phyloP scores from a whole-genome alignment of 352 stramenopile species.

The Phytophthora colocasiae region DNA sequence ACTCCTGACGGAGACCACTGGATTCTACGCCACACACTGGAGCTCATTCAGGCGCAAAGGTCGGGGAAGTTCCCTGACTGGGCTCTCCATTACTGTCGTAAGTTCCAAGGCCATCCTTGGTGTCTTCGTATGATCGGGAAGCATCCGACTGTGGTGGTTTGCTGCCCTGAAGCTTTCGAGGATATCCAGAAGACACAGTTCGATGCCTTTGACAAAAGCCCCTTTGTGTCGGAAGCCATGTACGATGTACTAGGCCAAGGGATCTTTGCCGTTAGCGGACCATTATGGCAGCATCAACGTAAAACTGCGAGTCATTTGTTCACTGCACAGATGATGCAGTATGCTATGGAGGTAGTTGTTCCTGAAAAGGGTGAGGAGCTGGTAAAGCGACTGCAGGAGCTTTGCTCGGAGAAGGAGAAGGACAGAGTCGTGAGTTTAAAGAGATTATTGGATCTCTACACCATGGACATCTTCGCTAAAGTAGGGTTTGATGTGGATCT shows the following conservation, averaged over 20 bases:
- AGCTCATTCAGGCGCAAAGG: constrained; percentile 51
- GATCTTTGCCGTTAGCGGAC: constrained; percentile 79
- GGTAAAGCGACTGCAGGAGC: constrained; percentile 37
- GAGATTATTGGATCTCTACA: constrained; percentile 58
- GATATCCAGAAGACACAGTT: constrained; percentile 77
- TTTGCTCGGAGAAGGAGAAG: too few relatives aligned
- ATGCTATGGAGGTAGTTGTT: constrained; percentile 64
- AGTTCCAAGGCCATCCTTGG: constrained; percentile 54
- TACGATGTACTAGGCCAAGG: constrained; percentile 79
- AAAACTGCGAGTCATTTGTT: constrained; percentile 93
- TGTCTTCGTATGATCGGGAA: constrained; percentile 43
- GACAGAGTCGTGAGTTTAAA: constrained; percentile 51
- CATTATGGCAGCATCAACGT: constrained; percentile 76
- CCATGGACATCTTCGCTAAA: constrained; percentile 79
- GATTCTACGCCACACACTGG: constrained; percentile 59
- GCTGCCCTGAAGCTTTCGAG: constrained; percentile 53
- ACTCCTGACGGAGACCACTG: constrained; percentile 43
- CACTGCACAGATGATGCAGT: constrained; percentile 63
- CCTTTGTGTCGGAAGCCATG: constrained; percentile 42
- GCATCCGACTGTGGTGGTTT: constrained; percentile 52
- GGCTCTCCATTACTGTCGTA: constrained; percentile 54
- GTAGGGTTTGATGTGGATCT: constrained; percentile 79
- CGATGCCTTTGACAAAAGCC: constrained; percentile 79
- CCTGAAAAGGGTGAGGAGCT: constrained; percentile 48
- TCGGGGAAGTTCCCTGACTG: constrained; percentile 56